Conservation (phyloP, 2,329 filamentous ascomycete genomes). For the Graphilbum fragrans region DNA sequence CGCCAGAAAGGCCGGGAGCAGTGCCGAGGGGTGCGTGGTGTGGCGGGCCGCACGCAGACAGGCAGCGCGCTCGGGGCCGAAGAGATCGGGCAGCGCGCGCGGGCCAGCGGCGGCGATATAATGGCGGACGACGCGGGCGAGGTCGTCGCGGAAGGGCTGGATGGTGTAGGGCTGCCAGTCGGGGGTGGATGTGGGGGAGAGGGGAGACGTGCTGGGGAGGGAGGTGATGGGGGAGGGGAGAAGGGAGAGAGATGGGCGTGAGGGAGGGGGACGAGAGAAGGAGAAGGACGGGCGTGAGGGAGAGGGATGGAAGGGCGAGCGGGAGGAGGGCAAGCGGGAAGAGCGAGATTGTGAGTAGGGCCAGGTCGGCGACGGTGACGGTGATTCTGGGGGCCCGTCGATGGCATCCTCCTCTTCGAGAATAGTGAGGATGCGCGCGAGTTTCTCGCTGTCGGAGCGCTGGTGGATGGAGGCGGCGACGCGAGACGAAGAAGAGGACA, state of each 20-base stretch:
- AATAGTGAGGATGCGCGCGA: constrained; percentile 20
- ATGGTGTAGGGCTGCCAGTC: constrained; percentile 14
- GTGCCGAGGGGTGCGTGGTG: constrained; percentile 32
- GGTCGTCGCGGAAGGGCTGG: constrained; percentile 28
- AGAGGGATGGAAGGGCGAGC: no score
- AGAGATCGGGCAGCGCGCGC: constrained; percentile 22
- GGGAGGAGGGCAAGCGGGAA: no score
- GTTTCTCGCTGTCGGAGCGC: constrained; percentile 17
- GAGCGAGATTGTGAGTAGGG: no score
- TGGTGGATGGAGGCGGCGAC: constrained; percentile 14
- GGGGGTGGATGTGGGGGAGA: no score
- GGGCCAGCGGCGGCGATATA: constrained; percentile 23
- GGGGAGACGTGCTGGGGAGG: background rate
- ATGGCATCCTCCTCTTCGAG: constrained; percentile 14
- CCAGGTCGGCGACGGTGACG: no score
- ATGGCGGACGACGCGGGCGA: constrained; percentile 21
- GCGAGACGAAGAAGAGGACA: constrained; percentile 8
- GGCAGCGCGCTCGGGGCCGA: constrained; percentile 22
- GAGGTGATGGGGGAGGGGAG: no score
- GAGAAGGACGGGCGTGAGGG: background rate
- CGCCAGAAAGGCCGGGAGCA: constrained; percentile 24
- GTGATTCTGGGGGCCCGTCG: background rate
- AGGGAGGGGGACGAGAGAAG: constrained; percentile 6
- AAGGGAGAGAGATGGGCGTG: no score
- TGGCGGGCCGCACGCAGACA: constrained; percentile 26